Evolutionary conservation across 1,284 basidiomycete species (phyloP), one percentile per base, ranked within the genome.

Genomic region (Pseudomicrostroma phylloplanum): DNA sequence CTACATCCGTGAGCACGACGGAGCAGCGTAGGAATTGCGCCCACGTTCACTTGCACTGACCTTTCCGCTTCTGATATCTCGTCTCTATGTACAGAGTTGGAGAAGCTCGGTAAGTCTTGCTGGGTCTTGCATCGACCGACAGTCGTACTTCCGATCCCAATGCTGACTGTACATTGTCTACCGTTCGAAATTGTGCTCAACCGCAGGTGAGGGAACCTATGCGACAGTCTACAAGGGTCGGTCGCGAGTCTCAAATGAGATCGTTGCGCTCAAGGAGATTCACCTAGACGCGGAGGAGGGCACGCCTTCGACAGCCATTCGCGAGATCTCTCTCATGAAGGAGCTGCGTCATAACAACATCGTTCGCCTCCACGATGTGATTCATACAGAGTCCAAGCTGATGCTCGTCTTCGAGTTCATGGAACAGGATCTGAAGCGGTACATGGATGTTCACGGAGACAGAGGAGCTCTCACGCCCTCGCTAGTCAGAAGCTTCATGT

Each of bases 361-460:
- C 72, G 89, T 92, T 76, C 91, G 94, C 72, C 86, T 99, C 17
- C 88, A 97, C 83, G 96, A 98, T 80, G 96, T 99, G 62, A 96
- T 98, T 67, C 93, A 97, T 80, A 96, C 77, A 15, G 77, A 99
- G 81, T 89, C 92, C 36, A 98, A 98, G 77, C 88, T 99, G 53
- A 91, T 97, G 74, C 90, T 99, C 66, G 96, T 99, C 65, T 97
- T 98, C 80, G 96, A 99, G 81, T 98, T 88, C 80, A 96, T 96
- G 81, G 96, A 98, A 78, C 89, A 93, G 80, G 96, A 99, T 81
- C 84, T 99, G 61, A 99, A 99, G 82, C 92, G 93, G 79, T 98
- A 97, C 81, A 99, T 99, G 96, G 96, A 99, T 81, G 88, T 91
- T 41, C 89, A 97, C 71, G 96, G 96, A 58, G 91, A 96, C 69